phyloP scores from a whole-genome alignment of 768 basidiomycete species.

The Psilocybe azurescens region DNA sequence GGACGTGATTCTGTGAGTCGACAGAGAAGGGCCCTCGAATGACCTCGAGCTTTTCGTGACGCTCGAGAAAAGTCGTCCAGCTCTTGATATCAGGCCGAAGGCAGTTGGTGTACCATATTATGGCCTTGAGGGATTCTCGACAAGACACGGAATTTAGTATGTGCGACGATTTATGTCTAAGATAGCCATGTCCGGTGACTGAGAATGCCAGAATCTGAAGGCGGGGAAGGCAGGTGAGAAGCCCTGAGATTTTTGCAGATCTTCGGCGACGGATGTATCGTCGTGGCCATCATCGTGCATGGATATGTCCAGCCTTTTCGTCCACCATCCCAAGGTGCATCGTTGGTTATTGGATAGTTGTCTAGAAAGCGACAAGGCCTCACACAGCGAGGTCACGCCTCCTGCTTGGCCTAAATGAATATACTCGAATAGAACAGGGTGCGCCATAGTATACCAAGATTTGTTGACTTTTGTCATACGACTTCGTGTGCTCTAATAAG shows the following conservation, averaged over 20 bases:
- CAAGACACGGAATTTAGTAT: conserved; percentile 14
- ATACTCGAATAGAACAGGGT: conserved; percentile 27
- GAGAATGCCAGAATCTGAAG: conserved; percentile 27
- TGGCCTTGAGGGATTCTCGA: conserved; percentile 16
- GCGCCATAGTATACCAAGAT: conserved; percentile 25
- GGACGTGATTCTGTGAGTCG: not conserved
- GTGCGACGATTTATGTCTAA: not conserved
- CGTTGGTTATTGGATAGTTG: not conserved
- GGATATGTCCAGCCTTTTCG: conserved; percentile 26
- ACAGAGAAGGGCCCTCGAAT: conserved; percentile 11
- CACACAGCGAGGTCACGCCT: conserved; percentile 13
- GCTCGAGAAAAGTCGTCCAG: conserved; percentile 21
- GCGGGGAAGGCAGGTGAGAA: conserved; percentile 22
- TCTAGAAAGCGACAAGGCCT: conserved; percentile 9
- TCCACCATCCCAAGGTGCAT: conserved; percentile 26
- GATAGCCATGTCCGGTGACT: conserved; percentile 9
- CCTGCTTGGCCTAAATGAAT: conserved; percentile 21
- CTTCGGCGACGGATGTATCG: not conserved
- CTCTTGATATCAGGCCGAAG: not conserved
- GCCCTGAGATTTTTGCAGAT: conserved; percentile 12
- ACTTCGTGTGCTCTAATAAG: conserved; percentile 22
- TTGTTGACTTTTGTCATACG: conserved; percentile 26
- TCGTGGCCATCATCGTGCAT: conserved; percentile 16
- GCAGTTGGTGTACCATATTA: conserved; percentile 19
- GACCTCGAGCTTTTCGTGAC: conserved; percentile 19